Conservation (phyloP, 805 yeast species). For the Blastobotrys parvus region DNA sequence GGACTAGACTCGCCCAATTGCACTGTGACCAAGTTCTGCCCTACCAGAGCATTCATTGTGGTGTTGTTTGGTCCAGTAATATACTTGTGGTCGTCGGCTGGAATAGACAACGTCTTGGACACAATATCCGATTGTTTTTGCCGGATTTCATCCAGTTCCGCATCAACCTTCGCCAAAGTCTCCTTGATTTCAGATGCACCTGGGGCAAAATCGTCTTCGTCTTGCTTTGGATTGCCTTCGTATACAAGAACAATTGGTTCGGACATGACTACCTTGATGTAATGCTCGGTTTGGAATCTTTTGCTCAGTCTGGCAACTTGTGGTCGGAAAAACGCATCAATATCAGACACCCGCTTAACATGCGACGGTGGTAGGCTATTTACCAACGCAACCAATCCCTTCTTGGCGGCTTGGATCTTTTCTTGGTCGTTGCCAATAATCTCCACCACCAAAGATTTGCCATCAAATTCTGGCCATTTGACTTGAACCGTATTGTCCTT, state of each 20-base stretch:
- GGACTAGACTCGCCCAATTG: constrained; percentile 19
- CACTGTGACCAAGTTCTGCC: constrained; percentile 29
- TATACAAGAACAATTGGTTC: constrained; percentile 47
- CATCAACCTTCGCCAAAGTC: constrained; percentile 46
- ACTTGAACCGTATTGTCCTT: constrained; percentile 36
- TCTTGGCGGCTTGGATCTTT: constrained; percentile 55
- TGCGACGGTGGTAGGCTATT: constrained; percentile 64
- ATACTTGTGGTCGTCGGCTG: constrained; percentile 47
- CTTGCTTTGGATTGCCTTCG: constrained; percentile 34
- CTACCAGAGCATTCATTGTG: constrained; percentile 39
- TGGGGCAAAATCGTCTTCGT: constrained; percentile 62
- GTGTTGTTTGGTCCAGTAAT: constrained; percentile 55
- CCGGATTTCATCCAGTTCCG: constrained; percentile 47
- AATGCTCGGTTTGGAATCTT: constrained; percentile 30
- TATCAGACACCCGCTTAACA: constrained; percentile 49
- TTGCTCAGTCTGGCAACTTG: constrained; percentile 31
- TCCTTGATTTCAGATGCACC: constrained; percentile 48
- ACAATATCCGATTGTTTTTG: constrained; percentile 47
- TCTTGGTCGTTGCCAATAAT: constrained; percentile 46
- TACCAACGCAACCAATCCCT: constrained; percentile 64
- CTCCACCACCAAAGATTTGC: constrained; percentile 45
- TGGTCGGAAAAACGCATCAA: constrained; percentile 52
- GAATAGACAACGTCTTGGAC: constrained; percentile 43
- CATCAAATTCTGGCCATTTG: constrained; percentile 25
- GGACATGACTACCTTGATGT: constrained; percentile 44